phyloP scores from a whole-genome alignment of 805 yeast species.

The Saccharomycopsis selenospora region DNA sequence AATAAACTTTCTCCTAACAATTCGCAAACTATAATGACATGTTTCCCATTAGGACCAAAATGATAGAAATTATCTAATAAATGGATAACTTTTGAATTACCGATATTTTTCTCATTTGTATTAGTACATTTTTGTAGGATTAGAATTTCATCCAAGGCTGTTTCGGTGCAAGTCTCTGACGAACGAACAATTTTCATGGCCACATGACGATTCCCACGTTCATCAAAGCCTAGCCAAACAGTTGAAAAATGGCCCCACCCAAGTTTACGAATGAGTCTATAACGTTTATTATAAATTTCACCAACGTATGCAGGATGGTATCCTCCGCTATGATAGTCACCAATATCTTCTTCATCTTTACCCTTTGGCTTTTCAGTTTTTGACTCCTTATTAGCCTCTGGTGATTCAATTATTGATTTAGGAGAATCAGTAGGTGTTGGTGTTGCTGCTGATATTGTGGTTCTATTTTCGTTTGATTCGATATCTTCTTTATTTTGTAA shows the following conservation, averaged over 20 bases:
- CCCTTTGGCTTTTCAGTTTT: constrained; percentile 5
- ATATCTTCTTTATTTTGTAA: background rate
- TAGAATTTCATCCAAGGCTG: constrained; percentile 58
- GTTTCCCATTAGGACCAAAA: constrained; percentile 55
- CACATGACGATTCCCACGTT: constrained; percentile 36
- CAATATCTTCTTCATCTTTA: constrained; percentile 39
- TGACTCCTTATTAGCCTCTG: constrained; percentile 7
- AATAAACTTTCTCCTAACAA: constrained; percentile 55
- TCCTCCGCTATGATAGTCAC: constrained; percentile 54
- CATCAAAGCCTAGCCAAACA: constrained; percentile 55
- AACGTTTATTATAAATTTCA: constrained; percentile 41
- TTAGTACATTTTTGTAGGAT: constrained; percentile 35
- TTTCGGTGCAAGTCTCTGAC: constrained; percentile 45
- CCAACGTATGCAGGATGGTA: constrained; percentile 56
- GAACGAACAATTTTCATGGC: constrained; percentile 59
- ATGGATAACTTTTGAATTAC: constrained; percentile 45
- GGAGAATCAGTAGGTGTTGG: too few relatives aligned
- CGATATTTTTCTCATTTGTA: constrained; percentile 34
- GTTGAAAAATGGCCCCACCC: constrained; percentile 73
- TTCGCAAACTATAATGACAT: constrained; percentile 61
- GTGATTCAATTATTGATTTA: too few relatives aligned
- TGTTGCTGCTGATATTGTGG: too few relatives aligned
- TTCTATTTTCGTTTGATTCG: too few relatives aligned
- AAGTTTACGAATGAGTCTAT: constrained; percentile 45
- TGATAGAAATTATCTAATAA: constrained; percentile 50